Evolutionary conservation across 768 basidiomycete species (phyloP).

Genomic region (Trametes villosa): DNA sequence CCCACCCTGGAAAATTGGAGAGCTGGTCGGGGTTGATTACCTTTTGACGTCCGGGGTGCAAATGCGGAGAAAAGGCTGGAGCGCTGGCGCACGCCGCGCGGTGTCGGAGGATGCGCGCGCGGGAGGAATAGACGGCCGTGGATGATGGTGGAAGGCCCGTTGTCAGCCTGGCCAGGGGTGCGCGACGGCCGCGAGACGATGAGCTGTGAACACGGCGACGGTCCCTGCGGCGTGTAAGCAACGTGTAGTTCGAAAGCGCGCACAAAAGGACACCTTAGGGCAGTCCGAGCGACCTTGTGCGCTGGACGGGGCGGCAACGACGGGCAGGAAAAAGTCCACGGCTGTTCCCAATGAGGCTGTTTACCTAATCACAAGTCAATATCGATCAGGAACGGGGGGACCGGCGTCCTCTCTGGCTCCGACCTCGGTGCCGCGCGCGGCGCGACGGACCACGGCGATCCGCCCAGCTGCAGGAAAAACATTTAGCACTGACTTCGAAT

Average conservation of each 20-base stretch:
- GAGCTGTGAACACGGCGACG: neutral
- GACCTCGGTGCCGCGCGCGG: slow-evolving; percentile 3
- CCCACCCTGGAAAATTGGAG: slow-evolving; percentile 20
- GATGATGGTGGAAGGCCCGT: neutral
- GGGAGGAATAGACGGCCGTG: neutral
- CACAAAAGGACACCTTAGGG: neutral
- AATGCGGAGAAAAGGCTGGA: slow-evolving; percentile 7
- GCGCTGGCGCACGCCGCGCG: neutral
- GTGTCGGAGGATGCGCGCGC: slow-evolving; percentile 2
- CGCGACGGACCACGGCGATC: neutral
- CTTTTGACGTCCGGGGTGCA: slow-evolving; percentile 22
- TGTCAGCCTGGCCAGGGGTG: neutral
- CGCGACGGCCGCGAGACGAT: neutral
- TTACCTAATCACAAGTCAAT: slow-evolving; percentile 6
- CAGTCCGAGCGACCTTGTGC: neutral
- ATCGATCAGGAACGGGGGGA: slow-evolving; percentile 13
- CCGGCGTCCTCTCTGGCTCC: neutral
- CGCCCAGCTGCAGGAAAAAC: slow-evolving; percentile 1
- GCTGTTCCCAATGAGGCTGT: neutral
- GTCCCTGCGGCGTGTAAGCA: neutral
- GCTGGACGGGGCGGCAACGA: neutral
- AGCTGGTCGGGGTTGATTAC: slow-evolving; percentile 4
- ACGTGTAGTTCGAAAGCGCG: neutral
- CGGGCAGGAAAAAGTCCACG: slow-evolving; percentile 4
- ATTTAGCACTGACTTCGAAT: neutral